Base-by-base conservation (phyloP, 2,329 filamentous ascomycete genomes). In the Diaporthe caulivora region DNA sequence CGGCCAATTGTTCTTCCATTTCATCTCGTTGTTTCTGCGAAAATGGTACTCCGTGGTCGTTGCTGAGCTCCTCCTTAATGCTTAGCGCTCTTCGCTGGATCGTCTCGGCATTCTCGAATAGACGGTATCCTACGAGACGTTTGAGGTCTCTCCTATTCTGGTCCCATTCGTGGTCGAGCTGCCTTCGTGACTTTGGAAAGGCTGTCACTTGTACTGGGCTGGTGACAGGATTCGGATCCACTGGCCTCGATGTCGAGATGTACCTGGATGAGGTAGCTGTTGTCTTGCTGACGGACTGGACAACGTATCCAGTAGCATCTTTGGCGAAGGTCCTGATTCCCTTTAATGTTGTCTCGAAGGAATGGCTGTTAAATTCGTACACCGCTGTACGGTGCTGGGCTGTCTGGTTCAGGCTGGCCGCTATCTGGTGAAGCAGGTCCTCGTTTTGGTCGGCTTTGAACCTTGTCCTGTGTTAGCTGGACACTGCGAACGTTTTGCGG, bases 401-500 rank as follows among this genome's bases (percentile, higher is more conserved):
- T 10, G 60, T 34, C 21, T 29, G 8, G n/a, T 64, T 29, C 42
- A 72, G 29, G n/a, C 31, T 24, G 18, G 26, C 34, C 21, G 54
- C 44, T 42, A 74, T 69, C 9, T 37, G 5, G 37, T 40, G 51
- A 10, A 74, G 34, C 4, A 31, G 37, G 17, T 49, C 44, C 10
- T 72, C 70, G 47, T 54, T 31, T 3, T 64, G 58, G 24, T 74
- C 70, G 15, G 42, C 15, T 60, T 74, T 74, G 70, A 69, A 69
- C 18, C 72, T 74, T 26, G 5, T 9, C 2, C 1, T 13, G 13
- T 69, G 49, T 67, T 26, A 72, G 54, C 37, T 24, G 10, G 6
- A 1, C 0, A 21, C 10, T n/a, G 5, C 7, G 2, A 47, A 15
- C 0, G 3, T 13, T 8, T 34, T 7, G 17, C 26, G n/a, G n/a